Conservation (phyloP, 768 basidiomycete genomes). For the Gloeostereum incarnatum region DNA sequence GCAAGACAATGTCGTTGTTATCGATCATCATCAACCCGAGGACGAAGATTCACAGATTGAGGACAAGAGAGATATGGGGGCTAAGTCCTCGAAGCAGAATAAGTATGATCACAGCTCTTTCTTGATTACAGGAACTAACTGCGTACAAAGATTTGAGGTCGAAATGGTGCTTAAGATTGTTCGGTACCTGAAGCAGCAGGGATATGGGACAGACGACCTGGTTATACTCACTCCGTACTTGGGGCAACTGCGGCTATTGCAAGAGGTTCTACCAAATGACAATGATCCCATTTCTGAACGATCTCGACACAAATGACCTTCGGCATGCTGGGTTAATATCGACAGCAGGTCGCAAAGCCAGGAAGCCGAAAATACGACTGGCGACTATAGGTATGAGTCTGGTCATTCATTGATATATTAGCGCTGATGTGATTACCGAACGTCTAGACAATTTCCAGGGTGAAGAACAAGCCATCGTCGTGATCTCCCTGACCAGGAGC, state of each 20-base stretch:
- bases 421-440: constrained; percentile 18
- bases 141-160: no score
- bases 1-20: constrained; percentile 48
- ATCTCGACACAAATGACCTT: constrained; percentile 52
- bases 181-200: constrained; percentile 56
- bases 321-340: constrained; percentile 44
- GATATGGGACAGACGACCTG: constrained; percentile 49
- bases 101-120: no score
- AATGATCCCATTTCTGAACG: constrained; percentile 48
- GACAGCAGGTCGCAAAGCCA: constrained; percentile 22
- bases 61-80: constrained; percentile 37
- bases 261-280: constrained; percentile 29
- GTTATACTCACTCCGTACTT: constrained; percentile 64
- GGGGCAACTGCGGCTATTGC: constrained; percentile 49
- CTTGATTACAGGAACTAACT: no score
- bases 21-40: constrained; percentile 47
- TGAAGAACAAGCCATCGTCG: constrained; percentile 63
- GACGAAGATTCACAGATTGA: constrained; percentile 30
- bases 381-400: constrained; percentile 53
- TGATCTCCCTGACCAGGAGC: constrained; percentile 52
- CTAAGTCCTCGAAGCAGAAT: constrained; percentile 53
- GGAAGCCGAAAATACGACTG: constrained; percentile 40
- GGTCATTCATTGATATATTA: constrained; percentile 15
- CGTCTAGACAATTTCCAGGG: constrained; percentile 72
- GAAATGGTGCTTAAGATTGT: constrained; percentile 59